Percentiles rank a stretch among this genome's conserved stretches.
phyloP scores from a whole-genome alignment of 2,329 filamentous ascomycete genomes.

The Leptographium lundbergii region DNA sequence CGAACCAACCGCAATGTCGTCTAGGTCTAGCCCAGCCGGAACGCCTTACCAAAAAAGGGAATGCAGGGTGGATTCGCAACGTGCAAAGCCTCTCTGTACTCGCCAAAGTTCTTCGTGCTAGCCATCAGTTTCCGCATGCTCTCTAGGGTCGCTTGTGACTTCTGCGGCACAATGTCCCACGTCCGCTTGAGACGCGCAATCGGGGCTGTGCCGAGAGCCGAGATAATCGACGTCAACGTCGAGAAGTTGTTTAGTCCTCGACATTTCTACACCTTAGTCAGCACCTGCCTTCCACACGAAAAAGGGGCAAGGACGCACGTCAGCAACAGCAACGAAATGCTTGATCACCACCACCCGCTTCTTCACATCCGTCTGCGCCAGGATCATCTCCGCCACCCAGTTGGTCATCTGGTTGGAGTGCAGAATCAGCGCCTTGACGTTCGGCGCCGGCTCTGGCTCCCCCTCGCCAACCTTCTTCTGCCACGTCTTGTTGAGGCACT shows the following conservation, averaged over 20 bases:
- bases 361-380: conserved; percentile 88
- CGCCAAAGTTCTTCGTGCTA: conserved; percentile 94
- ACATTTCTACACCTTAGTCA: conserved; percentile 60
- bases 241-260: conserved; percentile 91
- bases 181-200: conserved; percentile 89
- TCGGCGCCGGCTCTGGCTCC: conserved; percentile 75
- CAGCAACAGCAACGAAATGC: conserved; percentile 91
- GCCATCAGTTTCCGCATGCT: conserved; percentile 91
- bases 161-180: conserved; percentile 84
- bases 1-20: neutral
- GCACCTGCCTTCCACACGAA: neutral
- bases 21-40: neutral
- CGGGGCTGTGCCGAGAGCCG: conserved; percentile 83
- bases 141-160: conserved; percentile 69
- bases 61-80: conserved; percentile 93
- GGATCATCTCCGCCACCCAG: conserved; percentile 98
- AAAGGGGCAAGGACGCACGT: conserved; percentile 44
- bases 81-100: conserved; percentile 88
- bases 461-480: conserved; percentile 83
- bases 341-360: conserved; percentile 96
- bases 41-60: conserved; percentile 75
- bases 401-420: conserved; percentile 99
- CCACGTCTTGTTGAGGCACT: conserved; percentile 98
- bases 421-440: conserved; percentile 90
- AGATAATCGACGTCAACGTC: conserved; percentile 93